These are phyloP conservation scores for Escallonia herrerae DNA, from an alignment of 129 eudicot genomes.

Conservation along the genomic window DNA sequence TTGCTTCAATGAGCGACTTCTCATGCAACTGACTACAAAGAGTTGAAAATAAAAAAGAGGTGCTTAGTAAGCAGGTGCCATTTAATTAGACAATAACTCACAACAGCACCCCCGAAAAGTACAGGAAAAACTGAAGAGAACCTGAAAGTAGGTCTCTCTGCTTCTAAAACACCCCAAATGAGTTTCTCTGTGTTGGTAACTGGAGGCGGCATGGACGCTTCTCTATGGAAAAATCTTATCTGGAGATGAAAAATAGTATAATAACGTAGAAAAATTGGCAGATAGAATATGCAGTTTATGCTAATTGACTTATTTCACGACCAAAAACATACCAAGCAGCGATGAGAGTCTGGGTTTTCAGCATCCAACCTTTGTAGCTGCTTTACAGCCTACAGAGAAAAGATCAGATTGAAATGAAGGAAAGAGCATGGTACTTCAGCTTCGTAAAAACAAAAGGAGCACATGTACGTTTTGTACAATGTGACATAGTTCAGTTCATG, in stretches of 20 bases:
- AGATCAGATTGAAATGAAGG: neutral
- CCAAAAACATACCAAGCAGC: constrained; percentile 57
- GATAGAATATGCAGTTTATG: neutral
- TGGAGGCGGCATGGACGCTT: constrained; percentile 75
- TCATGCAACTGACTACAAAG: constrained; percentile 65
- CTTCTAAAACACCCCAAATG: constrained; percentile 75
- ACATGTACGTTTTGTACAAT: too few species aligned
- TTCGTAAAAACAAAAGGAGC: neutral
- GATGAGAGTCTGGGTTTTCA: constrained; percentile 67
- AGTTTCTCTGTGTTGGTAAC: constrained; percentile 73
- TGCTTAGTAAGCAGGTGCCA: neutral
- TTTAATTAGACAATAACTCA: neutral
- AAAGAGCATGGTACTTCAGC: neutral
- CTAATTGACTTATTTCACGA: too few species aligned
- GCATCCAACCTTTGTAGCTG: constrained; percentile 70
- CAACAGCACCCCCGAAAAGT: neutral
- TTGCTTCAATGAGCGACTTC: constrained; percentile 75
- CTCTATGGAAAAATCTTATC: constrained; percentile 78
- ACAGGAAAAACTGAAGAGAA: constrained; percentile 9
- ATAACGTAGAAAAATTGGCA: neutral
- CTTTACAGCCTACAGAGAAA: constrained; percentile 49
- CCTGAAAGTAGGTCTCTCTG: constrained; percentile 84
- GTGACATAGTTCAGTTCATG: too few species aligned
- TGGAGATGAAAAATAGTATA: constrained; percentile 19
- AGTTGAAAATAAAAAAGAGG: constrained; percentile 1